Base-by-base conservation (phyloP, 495 filamentous ascomycete genomes). In the Eremomyces bilateralis region DNA sequence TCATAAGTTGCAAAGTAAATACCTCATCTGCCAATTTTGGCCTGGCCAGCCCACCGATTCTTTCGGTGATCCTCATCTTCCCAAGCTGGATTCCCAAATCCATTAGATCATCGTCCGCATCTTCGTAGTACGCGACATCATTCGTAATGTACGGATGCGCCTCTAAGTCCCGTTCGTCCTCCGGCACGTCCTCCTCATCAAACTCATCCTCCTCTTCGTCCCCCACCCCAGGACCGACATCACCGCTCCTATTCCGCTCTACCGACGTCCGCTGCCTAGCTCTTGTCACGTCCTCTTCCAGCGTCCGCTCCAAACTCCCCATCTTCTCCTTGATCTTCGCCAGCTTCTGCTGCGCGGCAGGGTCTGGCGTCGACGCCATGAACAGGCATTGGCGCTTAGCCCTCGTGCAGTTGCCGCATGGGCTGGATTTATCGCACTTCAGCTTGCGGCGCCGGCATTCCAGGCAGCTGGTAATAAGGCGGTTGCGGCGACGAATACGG, bases 371-470 rank as follows among this genome's bases (percentile, higher is more conserved):
- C 64, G 63, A 0, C 24, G 6, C 8, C 4, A 79, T 52, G 42
- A 73, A 79, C 8, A 78, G 53, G 43, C 79, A 82, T 20, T 73
- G 61, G 18, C 73, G 61, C 2, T 50, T 47, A 38, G 66, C 63
- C 34, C 69, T 70, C 22, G 53, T 47, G 50, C 79, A 83, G 49
- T 77, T 80, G 38, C 59, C 62, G 45, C 79, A 85, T 29, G 78
- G 76, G 35, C 67, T 62, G 15, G 55, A 55, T 53, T 80, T 83
- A 56, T 78, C 72, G 54, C 80, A 88, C 50, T 76, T 77, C 31
- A 81, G 63, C 54, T 88, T 88, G 31, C 80, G 68, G 25, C 71
- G 65, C 20, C 76, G 69, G 46, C 79, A 88, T 51, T 78, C 71
- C 31, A 75, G 53, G 49, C 73, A 76, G 5, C 65, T 69, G 20